A percentile compares a stretch with the other conserved stretches of the same genome.
phyloP scores from a whole-genome alignment of 2,329 filamentous ascomycete species.

The Purpureocillium takamizusanense region DNA sequence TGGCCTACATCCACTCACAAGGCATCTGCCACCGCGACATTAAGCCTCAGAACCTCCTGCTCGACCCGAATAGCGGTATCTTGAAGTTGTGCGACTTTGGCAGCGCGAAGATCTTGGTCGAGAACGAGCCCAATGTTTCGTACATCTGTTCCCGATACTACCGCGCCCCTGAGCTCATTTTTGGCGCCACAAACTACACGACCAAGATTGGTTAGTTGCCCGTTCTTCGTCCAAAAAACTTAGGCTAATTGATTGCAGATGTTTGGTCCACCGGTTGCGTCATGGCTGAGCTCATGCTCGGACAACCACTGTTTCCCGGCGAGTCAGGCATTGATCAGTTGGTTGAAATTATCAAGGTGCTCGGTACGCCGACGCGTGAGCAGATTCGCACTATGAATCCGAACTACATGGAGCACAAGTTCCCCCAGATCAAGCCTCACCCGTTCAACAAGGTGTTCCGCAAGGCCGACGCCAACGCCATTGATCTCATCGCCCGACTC shows the following conservation, averaged over 20 bases:
- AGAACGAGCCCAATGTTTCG: conserved; percentile 98
- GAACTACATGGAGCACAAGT: conserved; percentile 99
- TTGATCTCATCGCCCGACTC: conserved; percentile 87
- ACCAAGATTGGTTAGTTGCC: conserved; percentile 90
- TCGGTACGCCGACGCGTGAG: conserved; percentile 92
- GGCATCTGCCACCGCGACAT: conserved; percentile 99
- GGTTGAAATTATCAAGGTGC: conserved; percentile 98
- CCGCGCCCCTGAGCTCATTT: conserved; percentile 94
- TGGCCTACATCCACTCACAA: conserved; percentile 98
- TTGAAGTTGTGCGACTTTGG: conserved; percentile 98
- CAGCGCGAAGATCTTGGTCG: conserved; percentile 95
- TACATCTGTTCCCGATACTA: conserved; percentile 99
- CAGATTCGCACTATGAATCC: conserved; percentile 99
- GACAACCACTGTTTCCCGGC: conserved; percentile 93
- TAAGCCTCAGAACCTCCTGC: conserved; percentile 94
- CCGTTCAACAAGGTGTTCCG: conserved; percentile 99
- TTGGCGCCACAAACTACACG: conserved; percentile 97
- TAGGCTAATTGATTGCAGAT: conserved; percentile 49
- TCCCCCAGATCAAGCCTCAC: conserved; percentile 98
- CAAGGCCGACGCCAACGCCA: conserved; percentile 85
- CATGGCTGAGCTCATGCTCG: conserved; percentile 98
- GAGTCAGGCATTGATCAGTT: conserved; percentile 98
- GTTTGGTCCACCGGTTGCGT: conserved; percentile 99
- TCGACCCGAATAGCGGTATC: conserved; percentile 84
- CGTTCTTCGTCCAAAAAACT: background rate